Conservation (phyloP, 2,329 filamentous ascomycete species). For the Aspergillus puulaauensis region DNA sequence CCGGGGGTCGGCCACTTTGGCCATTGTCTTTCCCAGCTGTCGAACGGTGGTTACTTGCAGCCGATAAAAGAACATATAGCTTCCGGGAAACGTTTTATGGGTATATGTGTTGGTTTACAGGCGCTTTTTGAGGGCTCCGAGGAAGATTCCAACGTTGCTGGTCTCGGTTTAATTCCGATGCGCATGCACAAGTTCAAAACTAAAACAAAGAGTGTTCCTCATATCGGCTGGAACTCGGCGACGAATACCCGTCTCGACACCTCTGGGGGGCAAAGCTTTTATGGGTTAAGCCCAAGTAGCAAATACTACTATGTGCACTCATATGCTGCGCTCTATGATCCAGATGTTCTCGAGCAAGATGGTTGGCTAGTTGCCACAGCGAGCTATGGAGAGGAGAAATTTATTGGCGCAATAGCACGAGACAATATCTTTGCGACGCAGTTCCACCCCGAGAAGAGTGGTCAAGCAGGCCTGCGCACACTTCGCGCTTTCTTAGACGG, state of each 20-base stretch:
- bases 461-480: conserved; percentile 79
- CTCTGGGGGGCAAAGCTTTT: conserved; percentile 59
- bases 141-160: conserved; percentile 70
- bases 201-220: conserved; percentile 82
- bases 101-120: conserved; percentile 92
- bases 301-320: conserved; percentile 99
- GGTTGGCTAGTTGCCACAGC: conserved; percentile 94
- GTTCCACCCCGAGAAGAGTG: conserved; percentile 97
- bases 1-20: conserved; percentile 98
- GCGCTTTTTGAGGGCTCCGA: conserved; percentile 83
- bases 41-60: conserved; percentile 77
- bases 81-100: conserved; percentile 95
- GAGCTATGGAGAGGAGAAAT: conserved; percentile 82
- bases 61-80: conserved; percentile 80
- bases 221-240: conserved; percentile 98
- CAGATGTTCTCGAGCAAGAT: conserved; percentile 71
- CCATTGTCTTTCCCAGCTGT: conserved; percentile 85
- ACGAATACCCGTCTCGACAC: conserved; percentile 49
- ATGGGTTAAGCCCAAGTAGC: conserved; percentile 73
- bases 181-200: conserved; percentile 75
- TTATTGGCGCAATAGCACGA: conserved; percentile 84
- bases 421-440: conserved; percentile 88
- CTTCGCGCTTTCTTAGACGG: conserved; percentile 85
- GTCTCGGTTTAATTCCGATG: conserved; percentile 72
- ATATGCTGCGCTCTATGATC: conserved; percentile 76